Evolutionary conservation across 2,329 filamentous ascomycete species (phyloP).

Genomic region (Simplicillium aogashimaense): DNA sequence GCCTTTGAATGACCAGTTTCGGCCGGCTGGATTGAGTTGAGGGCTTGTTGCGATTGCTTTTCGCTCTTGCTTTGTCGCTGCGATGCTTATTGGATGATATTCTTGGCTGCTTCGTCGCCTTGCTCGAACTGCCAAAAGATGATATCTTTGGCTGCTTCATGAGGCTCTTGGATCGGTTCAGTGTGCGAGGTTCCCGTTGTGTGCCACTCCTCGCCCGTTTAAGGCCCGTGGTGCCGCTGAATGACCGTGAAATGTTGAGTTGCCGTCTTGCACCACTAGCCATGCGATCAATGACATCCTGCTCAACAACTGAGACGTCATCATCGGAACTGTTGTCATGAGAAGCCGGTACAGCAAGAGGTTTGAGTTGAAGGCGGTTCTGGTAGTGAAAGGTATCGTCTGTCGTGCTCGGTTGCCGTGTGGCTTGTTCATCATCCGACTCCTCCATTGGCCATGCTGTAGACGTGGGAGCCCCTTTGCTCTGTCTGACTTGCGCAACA

Average conservation of each 20-base stretch:
- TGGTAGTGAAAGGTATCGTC: constrained; percentile 17
- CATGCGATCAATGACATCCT: constrained; percentile 43
- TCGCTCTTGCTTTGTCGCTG: not conserved
- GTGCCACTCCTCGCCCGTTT: constrained; percentile 14
- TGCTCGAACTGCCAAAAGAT: not conserved
- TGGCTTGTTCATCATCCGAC: constrained; percentile 28
- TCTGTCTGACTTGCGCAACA: constrained; percentile 35
- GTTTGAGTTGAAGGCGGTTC: constrained; percentile 10
- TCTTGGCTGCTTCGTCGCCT: not conserved
- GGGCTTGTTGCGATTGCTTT: constrained; percentile 4
- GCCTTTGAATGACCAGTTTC: constrained; percentile 21
- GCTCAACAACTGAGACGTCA: constrained; percentile 33
- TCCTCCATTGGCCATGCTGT: constrained; percentile 33
- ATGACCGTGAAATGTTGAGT: constrained; percentile 14
- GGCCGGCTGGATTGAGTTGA: constrained; percentile 2
- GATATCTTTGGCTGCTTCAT: constrained; percentile 4
- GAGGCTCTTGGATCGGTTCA: not conserved
- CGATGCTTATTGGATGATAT: not conserved
- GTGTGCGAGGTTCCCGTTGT: not conserved
- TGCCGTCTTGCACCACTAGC: constrained; percentile 30
- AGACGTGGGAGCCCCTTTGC: constrained; percentile 15
- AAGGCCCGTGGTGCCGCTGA: constrained; percentile 7
- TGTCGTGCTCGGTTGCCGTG: constrained; percentile 10
- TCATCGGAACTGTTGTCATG: constrained; percentile 13
- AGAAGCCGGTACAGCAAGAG: not conserved